Evolutionary conservation across 208 protist genomes (phyloP).

Genomic region (Acanthamoeba culbertsoni): DNA sequence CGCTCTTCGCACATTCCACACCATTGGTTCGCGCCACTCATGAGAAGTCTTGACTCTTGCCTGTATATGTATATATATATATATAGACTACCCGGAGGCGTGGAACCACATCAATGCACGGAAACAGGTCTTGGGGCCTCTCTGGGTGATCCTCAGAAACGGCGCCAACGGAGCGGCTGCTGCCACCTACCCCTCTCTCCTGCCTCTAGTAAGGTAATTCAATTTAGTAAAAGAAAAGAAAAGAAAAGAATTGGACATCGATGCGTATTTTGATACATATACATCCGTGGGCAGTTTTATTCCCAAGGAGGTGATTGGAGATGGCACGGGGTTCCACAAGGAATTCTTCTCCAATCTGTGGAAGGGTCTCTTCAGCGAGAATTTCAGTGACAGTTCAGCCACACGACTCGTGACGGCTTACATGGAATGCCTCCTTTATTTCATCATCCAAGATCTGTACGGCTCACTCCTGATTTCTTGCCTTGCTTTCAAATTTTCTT

Average conservation of each 20-base stretch:
- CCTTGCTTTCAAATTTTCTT: too few species aligned
- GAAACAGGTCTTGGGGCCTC: constrained; percentile 18
- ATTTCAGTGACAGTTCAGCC: background rate
- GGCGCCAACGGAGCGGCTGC: constrained; percentile 4
- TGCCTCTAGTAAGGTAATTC: constrained; percentile 25
- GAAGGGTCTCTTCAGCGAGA: constrained; percentile 29
- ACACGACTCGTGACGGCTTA: constrained; percentile 9
- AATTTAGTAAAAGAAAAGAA: background rate
- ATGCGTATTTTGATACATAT: background rate
- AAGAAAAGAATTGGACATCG: background rate
- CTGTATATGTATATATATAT: background rate
- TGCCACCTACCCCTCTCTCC: constrained; percentile 45
- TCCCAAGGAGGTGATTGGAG: constrained; percentile 40
- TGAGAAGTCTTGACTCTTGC: background rate
- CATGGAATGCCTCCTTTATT: constrained; percentile 55
- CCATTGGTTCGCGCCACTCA: too few species aligned
- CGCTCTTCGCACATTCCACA: too few species aligned
- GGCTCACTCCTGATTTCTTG: background rate
- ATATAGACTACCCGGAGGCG: background rate
- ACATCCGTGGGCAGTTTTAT: background rate
- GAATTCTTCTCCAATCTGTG: constrained; percentile 60
- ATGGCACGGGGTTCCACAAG: constrained; percentile 36
- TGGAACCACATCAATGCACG: constrained; percentile 56
- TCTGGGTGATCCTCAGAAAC: constrained; percentile 37
- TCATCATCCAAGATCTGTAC: background rate